Percentiles rank a stretch among this genome's conserved stretches.
Conservation (phyloP, 2,329 filamentous ascomycete genomes). For the Curvularia verruculosa region DNA sequence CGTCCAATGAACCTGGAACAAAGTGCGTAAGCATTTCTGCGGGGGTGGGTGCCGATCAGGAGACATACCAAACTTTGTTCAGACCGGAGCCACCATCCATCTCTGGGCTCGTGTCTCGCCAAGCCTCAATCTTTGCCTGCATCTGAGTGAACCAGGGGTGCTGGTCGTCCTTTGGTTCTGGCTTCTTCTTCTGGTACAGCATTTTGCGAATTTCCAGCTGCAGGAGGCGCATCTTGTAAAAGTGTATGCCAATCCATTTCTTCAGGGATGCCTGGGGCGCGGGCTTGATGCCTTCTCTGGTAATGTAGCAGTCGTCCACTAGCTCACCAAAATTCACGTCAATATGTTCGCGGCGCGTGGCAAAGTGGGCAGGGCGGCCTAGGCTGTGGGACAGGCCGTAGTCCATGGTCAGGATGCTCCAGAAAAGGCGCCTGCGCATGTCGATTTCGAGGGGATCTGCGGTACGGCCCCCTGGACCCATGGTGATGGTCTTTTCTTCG, state of each 20-base stretch:
- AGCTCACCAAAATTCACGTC: slow-evolving; percentile 85
- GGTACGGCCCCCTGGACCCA: slow-evolving; percentile 63
- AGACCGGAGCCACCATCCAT: slow-evolving; percentile 71
- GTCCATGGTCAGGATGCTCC: slow-evolving; percentile 89
- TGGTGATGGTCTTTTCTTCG: slow-evolving; percentile 84
- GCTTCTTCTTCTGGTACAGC: slow-evolving; percentile 82
- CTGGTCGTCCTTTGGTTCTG: slow-evolving; percentile 75
- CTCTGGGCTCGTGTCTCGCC: slow-evolving; percentile 77
- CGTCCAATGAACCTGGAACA: slow-evolving; percentile 65
- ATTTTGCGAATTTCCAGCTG: slow-evolving; percentile 87
- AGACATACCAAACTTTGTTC: slow-evolving; percentile 77
- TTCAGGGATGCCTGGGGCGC: slow-evolving; percentile 74
- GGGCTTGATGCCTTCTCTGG: slow-evolving; percentile 72
- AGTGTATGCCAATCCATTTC: slow-evolving; percentile 90
- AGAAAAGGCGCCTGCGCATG: slow-evolving; percentile 85
- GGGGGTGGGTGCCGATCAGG: slow-evolving; percentile 2
- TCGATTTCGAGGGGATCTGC: slow-evolving; percentile 79
- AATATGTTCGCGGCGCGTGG: slow-evolving; percentile 79
- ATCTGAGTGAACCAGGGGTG: slow-evolving; percentile 89
- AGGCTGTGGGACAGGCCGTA: slow-evolving; percentile 85
- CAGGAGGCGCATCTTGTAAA: slow-evolving; percentile 86
- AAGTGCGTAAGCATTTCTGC: neutral
- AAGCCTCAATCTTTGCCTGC: slow-evolving; percentile 76
- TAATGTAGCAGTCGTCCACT: slow-evolving; percentile 84
- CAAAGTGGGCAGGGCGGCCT: slow-evolving; percentile 84